Base-by-base conservation (phyloP, 345 rosid genomes). In the Hibiscus syriacus region DNA sequence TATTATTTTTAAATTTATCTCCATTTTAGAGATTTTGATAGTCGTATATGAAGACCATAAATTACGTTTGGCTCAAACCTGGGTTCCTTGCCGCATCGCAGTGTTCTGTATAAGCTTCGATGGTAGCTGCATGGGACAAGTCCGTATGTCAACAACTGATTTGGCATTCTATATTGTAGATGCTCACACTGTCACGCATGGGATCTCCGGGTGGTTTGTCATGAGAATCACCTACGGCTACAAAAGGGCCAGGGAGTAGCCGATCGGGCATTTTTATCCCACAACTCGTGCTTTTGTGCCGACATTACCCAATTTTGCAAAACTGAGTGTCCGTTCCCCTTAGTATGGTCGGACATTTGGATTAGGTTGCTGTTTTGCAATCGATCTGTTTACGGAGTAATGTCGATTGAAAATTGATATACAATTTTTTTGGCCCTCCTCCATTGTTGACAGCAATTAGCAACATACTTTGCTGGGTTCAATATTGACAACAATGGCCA, bases 191-290 rank as follows among this genome's bases (percentile, higher is more conserved):
- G n/a, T n/a, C n/a, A n/a, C n/a, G n/a, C 87, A 70, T 93, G 98
- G 98, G 98, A 96, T 60, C 88, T 93, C 64, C 79, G 89, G 58
- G 96, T 87, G 55, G 98, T 97, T 60, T 93, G 97, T 69, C 87
- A 82, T 23, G 97, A 93, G 76, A 97, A 93, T 76, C 98, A 93
- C 83, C n/a, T n/a, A n/a, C n/a, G n/a, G n/a, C 77, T 93, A 43
- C 98, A 93, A 74, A 90, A 84, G 71, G 98, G 92, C 71, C 94
- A 93, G 80, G 98, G 98, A 26, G 98, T 90, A 65, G 86, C 92
- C 50, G 98, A 97, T 57, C 80, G 81, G 62, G 91, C 98, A 0
- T 93, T 88, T 81, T 78, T 82, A 65, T 87, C 96, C 58, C 96
- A 73, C 29, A 82, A 77, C 64, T 69, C 86, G 22, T 90, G 92